phyloP scores from a whole-genome alignment of 2,329 filamentous ascomycete species.

The Diaporthe sp. region DNA sequence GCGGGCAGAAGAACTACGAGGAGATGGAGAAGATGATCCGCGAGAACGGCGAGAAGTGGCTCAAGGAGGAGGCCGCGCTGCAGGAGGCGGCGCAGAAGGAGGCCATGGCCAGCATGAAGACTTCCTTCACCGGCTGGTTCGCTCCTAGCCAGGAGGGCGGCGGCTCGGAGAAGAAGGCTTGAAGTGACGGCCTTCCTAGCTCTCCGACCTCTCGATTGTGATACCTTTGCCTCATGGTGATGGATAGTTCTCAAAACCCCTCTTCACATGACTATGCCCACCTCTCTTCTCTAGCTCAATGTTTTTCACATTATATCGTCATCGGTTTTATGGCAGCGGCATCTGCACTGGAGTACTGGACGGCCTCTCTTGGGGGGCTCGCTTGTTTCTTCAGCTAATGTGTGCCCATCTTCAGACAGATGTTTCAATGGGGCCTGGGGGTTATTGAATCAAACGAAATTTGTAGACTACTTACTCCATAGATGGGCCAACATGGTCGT shows the following conservation, averaged over 20 bases:
- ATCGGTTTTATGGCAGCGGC: slow-evolving; percentile 24
- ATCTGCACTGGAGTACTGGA: slow-evolving; percentile 38
- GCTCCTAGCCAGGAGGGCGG: background rate
- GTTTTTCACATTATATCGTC: background rate
- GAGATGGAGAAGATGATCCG: slow-evolving; percentile 90
- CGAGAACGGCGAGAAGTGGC: slow-evolving; percentile 94
- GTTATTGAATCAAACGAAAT: background rate
- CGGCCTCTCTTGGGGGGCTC: background rate
- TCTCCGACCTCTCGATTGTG: background rate
- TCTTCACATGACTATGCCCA: background rate
- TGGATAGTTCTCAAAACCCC: background rate
- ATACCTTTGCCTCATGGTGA: background rate
- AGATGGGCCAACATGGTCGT: slow-evolving; percentile 21
- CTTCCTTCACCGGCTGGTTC: slow-evolving; percentile 75
- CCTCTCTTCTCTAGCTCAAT: slow-evolving; percentile 11
- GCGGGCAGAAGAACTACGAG: slow-evolving; percentile 91
- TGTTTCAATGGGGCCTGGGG: background rate
- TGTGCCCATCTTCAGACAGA: background rate
- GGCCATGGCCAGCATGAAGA: slow-evolving; percentile 93
- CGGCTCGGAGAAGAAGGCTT: slow-evolving; percentile 15
- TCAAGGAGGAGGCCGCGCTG: slow-evolving; percentile 91
- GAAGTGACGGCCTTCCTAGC: background rate
- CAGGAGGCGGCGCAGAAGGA: slow-evolving; percentile 93
- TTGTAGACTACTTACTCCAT: slow-evolving; percentile 31
- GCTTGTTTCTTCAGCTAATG: slow-evolving; percentile 9